Percentiles rank a stretch among this genome's conserved stretches.
Conservation (phyloP, 2,329 filamentous ascomycete genomes). For the Hymenoscyphus scutula region DNA sequence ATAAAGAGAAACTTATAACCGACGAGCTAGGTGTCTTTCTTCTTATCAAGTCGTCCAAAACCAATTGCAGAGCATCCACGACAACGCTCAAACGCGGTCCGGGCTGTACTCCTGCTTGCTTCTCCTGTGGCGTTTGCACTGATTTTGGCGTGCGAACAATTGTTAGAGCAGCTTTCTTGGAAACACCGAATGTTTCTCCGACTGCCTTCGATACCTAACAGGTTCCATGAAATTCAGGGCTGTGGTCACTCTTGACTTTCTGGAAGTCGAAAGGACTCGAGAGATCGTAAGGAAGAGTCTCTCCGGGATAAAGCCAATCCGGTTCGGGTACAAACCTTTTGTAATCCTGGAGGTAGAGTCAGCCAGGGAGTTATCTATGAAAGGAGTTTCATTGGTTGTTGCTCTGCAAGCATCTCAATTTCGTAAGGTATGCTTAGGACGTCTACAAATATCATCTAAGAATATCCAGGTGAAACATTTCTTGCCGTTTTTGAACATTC, state of each 20-base stretch:
- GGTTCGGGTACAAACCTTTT: not conserved
- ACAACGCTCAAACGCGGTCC: not conserved
- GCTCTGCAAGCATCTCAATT: no score
- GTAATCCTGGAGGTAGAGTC: not conserved
- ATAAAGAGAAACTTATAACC: not conserved
- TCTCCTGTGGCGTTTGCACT: not conserved
- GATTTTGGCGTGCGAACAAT: not conserved
- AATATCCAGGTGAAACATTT: no score
- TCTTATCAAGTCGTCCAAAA: not conserved
- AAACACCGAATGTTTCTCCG: not conserved
- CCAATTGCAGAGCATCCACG: not conserved
- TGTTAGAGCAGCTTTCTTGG: not conserved
- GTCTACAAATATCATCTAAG: no score
- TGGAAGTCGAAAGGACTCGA: not conserved
- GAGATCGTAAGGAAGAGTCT: not conserved
- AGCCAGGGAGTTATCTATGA: no score
- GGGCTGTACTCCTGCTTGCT: not conserved
- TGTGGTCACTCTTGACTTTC: not conserved
- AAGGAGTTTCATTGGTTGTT: not conserved
- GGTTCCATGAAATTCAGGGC: not conserved
- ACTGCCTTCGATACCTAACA: constrained; percentile 1
- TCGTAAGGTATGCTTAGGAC: no score
- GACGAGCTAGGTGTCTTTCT: not conserved
- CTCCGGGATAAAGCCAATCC: not conserved
- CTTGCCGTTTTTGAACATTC: no score